Evolutionary conservation across 495 filamentous ascomycete species (phyloP).

Genomic region (Penicillium salamii): DNA sequence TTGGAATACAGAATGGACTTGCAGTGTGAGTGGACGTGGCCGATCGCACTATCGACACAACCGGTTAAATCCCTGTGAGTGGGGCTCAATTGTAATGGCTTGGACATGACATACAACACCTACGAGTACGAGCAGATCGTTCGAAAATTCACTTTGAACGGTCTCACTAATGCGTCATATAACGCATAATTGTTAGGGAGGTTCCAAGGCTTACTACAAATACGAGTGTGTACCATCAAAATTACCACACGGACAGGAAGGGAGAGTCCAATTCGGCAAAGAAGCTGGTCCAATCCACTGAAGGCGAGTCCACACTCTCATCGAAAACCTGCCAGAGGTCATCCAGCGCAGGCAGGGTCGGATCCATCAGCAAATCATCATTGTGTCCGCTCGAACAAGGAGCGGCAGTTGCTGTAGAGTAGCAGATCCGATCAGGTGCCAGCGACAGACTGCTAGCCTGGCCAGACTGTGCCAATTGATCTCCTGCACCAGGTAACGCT

Average conservation of each 20-base stretch:
- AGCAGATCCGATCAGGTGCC: not conserved
- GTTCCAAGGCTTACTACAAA: no score
- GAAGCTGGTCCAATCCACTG: slow-evolving; percentile 23
- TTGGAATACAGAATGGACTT: not conserved
- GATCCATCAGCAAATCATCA: slow-evolving; percentile 1
- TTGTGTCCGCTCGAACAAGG: not conserved
- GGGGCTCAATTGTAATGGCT: not conserved
- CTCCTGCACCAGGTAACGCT: not conserved
- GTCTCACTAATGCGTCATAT: no score
- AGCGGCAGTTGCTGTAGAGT: not conserved
- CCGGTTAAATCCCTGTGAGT: not conserved
- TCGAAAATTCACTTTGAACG: no score
- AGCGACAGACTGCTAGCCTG: not conserved
- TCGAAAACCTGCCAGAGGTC: slow-evolving; percentile 24
- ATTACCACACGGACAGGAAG: slow-evolving; percentile 8
- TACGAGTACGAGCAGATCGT: no score
- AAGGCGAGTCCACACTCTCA: slow-evolving; percentile 10
- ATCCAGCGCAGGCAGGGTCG: slow-evolving; percentile 14
- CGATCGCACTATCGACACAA: not conserved
- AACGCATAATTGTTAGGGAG: no score
- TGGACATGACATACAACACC: slow-evolving; percentile 3
- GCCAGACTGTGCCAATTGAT: not conserved
- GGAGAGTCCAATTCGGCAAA: slow-evolving; percentile 21
- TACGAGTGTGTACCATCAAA: not conserved
- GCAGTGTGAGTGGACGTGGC: not conserved